Percentiles rank a stretch among this genome's conserved stretches.
These are phyloP conservation scores for Notholithocarpus densiflorus DNA, from an alignment of 306 rosid genomes.

Conservation along the genomic window DNA sequence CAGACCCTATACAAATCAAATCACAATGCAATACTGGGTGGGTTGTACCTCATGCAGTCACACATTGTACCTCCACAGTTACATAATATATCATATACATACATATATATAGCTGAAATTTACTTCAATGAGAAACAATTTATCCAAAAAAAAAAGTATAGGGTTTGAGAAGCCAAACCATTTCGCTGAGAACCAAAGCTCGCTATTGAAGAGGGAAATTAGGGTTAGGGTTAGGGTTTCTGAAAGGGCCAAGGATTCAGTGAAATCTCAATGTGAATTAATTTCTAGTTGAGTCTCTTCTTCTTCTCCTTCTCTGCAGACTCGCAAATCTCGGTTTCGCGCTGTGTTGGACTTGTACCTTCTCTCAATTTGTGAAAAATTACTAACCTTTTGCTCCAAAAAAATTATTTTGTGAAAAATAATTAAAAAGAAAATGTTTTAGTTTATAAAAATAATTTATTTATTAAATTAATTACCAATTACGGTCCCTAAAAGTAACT, in stretches of 20 bases:
- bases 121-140: neutral
- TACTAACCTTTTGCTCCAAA: neutral
- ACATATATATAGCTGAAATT: neutral
- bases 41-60: neutral
- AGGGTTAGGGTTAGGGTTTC: neutral
- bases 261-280: neutral
- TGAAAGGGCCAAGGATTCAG: neutral
- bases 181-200: neutral
- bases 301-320: neutral
- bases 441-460: too few relatives aligned
- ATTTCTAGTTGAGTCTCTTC: neutral
- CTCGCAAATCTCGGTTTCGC: neutral
- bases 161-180: conserved; percentile 8
- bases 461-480: too few relatives aligned
- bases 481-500: too few relatives aligned
- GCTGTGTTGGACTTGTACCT: neutral
- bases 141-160: neutral
- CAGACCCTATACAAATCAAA: neutral
- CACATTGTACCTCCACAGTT: neutral
- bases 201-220: neutral
- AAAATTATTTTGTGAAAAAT: too few relatives aligned
- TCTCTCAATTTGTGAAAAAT: neutral
- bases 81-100: neutral
- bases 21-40: neutral
- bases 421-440: too few relatives aligned